These are phyloP conservation scores for Aspergillus novofumigatus DNA, from an alignment of 2,329 filamentous ascomycete species.

Conservation along the genomic window DNA sequence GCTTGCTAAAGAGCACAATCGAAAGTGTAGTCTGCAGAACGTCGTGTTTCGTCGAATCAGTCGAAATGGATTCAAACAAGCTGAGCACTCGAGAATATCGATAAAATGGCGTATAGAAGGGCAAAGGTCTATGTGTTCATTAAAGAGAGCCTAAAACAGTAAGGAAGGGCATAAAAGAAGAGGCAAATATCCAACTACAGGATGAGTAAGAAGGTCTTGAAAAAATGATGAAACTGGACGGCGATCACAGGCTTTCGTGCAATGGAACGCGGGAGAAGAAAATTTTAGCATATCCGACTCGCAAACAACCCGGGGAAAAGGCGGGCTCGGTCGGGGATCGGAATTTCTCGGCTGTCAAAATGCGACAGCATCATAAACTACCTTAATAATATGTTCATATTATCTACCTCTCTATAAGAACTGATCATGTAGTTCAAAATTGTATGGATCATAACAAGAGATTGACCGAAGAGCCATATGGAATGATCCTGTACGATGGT, in stretches of 20 bases:
- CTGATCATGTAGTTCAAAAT: neutral
- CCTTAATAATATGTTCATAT: too few species aligned
- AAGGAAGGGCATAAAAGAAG: neutral
- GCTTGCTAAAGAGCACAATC: neutral
- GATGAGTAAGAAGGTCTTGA: slow-evolving; percentile 4
- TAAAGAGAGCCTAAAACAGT: neutral
- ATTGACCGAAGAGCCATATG: too few species aligned
- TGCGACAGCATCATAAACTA: neutral
- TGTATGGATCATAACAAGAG: neutral
- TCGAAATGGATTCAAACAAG: neutral
- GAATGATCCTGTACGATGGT: neutral
- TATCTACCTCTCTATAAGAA: neutral
- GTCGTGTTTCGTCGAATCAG: neutral
- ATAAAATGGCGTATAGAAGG: neutral
- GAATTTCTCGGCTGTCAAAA: slow-evolving; percentile 18
- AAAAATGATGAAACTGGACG: slow-evolving; percentile 9
- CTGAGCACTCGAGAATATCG: neutral
- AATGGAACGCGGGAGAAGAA: slow-evolving; percentile 12
- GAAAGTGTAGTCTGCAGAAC: neutral
- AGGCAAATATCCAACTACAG: slow-evolving; percentile 6
- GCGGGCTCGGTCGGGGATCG: slow-evolving; percentile 16
- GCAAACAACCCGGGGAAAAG: slow-evolving; percentile 5
- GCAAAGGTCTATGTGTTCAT: neutral
- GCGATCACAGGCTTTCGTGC: slow-evolving; percentile 8
- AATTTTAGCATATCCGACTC: slow-evolving; percentile 9